These are phyloP conservation scores for Fusarium euwallaceae DNA, from an alignment of 2,329 filamentous ascomycete genomes.

Conservation along the genomic window DNA sequence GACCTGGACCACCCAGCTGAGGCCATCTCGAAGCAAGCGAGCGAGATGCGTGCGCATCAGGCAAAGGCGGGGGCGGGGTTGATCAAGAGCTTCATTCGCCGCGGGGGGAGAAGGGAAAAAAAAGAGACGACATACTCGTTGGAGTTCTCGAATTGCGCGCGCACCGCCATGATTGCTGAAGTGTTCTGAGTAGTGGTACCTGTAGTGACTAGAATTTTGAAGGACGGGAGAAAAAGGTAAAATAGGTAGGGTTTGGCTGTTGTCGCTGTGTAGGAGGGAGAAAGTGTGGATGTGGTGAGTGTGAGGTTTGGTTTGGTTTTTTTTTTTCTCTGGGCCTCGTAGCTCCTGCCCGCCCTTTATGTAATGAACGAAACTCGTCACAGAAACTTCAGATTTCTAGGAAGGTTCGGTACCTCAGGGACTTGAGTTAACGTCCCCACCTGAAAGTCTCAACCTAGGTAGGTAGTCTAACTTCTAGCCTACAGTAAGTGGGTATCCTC, in stretches of 20 bases:
- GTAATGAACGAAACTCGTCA: slow-evolving; percentile 28
- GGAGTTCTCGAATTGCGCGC: slow-evolving; percentile 88
- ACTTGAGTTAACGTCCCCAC: slow-evolving; percentile 11
- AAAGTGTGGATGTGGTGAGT: slow-evolving; percentile 31
- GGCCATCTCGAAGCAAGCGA: not conserved
- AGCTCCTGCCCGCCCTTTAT: slow-evolving; percentile 43
- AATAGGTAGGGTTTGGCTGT: not conserved
- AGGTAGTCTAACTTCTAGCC: not conserved
- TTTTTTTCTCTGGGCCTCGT: slow-evolving; percentile 39
- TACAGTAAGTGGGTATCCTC: not conserved
- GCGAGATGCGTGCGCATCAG: slow-evolving; percentile 8
- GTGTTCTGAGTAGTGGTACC: slow-evolving; percentile 28
- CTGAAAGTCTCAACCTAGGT: not conserved
- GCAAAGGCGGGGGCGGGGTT: slow-evolving; percentile 47
- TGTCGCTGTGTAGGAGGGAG: not conserved
- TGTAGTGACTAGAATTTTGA: slow-evolving; percentile 38
- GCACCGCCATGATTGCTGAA: slow-evolving; percentile 70
- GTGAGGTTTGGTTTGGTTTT: slow-evolving; percentile 9
- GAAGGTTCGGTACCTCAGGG: slow-evolving; percentile 1
- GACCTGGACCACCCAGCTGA: not conserved
- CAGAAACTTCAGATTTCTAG: not conserved
- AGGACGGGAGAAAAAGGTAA: not conserved
- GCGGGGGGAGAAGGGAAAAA: not conserved
- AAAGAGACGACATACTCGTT: slow-evolving; percentile 77
- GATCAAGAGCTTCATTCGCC: slow-evolving; percentile 24